Evolutionary conservation across 345 rosid genomes (phyloP), one percentile per base, ranked within the genome.

Genomic region (Syzygium oleosum): DNA sequence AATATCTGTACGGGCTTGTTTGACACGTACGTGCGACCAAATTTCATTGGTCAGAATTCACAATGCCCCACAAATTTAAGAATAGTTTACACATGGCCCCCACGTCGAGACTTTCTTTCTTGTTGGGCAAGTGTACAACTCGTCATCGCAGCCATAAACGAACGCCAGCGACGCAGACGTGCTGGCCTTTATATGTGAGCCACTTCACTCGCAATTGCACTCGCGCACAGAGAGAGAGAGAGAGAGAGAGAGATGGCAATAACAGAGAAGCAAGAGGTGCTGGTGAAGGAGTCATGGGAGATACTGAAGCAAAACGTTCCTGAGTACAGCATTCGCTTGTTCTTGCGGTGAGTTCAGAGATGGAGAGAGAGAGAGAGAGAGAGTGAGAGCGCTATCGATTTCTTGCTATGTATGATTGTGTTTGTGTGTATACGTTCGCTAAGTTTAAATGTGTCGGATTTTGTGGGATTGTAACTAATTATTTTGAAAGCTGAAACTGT

Each of bases 251-350:
- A 90, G 84, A 93, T 92, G 95, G 91, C 21, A 59, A 91, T 93
- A 29, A 93, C 90, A 9, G 98, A 92, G 91, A 90, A 93, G 89
- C 94, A 93, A 87, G 96, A 95, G 90, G 92, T 90, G 59, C 84
- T 95, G 88, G 96, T 95, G 88, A 92, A 93, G 90, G 94, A 94
- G 86, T 93, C 95, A 53, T 96, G 97, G 98, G 92, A 91, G 91
- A 86, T 91, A 78, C 85, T 94, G 86, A 93, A 93, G 92, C 91
- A 92, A 84, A 91, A 93, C 88, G 87, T 92, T 84, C 93, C 94
- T 41, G 88, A 88, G 88, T 78, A 91, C 91, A 93, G 95, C 88
- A 87, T 93, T 38, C 90, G 90, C 77, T 93, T 96, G 90, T 94
- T 92, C 89, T 41, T 29, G 38, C 21, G 78, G 78, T 65, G 78